These are phyloP conservation scores for Solanum peruvianum DNA, from an alignment of 257 asterid species.

Conservation along the genomic window DNA sequence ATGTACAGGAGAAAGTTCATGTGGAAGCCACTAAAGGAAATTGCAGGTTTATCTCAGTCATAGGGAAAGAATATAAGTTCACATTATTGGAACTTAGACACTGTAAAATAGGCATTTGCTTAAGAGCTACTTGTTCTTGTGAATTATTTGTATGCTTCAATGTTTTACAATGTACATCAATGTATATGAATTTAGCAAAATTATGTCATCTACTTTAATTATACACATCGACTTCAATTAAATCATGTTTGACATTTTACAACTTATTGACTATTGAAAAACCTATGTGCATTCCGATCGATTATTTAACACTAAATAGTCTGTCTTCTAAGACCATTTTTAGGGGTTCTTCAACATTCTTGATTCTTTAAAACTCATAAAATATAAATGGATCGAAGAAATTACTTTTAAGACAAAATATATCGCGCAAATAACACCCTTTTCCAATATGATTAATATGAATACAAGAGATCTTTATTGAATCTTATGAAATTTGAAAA, in stretches of 20 bases:
- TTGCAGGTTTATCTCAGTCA: slow-evolving; percentile 35
- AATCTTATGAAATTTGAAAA: background rate
- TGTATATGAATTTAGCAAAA: background rate
- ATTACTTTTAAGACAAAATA: background rate
- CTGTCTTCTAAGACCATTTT: background rate
- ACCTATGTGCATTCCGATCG: background rate
- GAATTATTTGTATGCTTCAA: background rate
- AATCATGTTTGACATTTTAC: background rate
- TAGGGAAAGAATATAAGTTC: background rate
- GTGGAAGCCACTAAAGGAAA: slow-evolving; percentile 82
- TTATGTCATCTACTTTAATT: background rate
- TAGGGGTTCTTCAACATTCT: background rate
- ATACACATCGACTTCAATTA: background rate
- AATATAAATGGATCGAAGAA: background rate
- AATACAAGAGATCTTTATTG: background rate
- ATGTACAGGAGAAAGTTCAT: slow-evolving; percentile 62
- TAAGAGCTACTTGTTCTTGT: background rate
- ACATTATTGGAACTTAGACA: background rate
- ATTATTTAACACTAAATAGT: background rate
- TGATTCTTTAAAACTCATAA: background rate
- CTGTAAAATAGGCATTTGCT: background rate
- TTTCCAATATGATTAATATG: background rate
- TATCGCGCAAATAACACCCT: background rate
- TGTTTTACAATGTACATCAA: background rate
- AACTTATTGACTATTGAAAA: background rate